Conservation (phyloP, 2,329 filamentous ascomycete species). For the Colletotrichum shisoi region DNA sequence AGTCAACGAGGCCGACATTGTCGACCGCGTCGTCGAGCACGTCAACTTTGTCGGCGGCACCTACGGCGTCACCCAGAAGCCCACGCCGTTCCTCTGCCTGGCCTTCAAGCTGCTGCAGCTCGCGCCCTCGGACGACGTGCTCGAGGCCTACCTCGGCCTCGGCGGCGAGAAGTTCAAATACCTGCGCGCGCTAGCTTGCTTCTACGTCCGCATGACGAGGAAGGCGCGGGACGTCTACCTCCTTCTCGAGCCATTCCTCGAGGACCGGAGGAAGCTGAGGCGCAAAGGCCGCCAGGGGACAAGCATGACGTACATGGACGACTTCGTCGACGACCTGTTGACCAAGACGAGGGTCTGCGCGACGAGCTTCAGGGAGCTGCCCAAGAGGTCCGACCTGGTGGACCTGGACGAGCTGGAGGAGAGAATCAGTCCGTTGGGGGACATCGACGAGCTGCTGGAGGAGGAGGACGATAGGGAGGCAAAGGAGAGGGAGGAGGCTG, state of each 20-base stretch:
- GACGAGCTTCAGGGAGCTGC: slow-evolving; percentile 92
- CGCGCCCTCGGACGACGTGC: slow-evolving; percentile 77
- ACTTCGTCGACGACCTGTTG: slow-evolving; percentile 91
- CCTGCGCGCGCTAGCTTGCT: slow-evolving; percentile 84
- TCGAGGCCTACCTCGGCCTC: slow-evolving; percentile 80
- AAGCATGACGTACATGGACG: slow-evolving; percentile 81
- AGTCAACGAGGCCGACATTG: slow-evolving; percentile 81
- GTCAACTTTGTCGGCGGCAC: slow-evolving; percentile 87
- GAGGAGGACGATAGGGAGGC: slow-evolving; percentile 55
- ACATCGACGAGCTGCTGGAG: slow-evolving; percentile 75
- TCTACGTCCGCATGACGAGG: slow-evolving; percentile 91
- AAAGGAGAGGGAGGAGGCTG: slow-evolving; percentile 43
- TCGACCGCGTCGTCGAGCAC: slow-evolving; percentile 86
- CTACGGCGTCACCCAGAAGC: slow-evolving; percentile 82
- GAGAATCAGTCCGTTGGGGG: slow-evolving; percentile 81
- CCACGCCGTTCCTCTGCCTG: slow-evolving; percentile 90
- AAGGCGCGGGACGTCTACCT: slow-evolving; percentile 81
- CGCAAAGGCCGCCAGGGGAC: slow-evolving; percentile 78
- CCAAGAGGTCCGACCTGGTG: slow-evolving; percentile 80
- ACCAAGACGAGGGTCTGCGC: slow-evolving; percentile 89
- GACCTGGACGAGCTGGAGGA: slow-evolving; percentile 89
- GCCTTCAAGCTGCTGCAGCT: slow-evolving; percentile 95
- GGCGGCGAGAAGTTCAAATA: slow-evolving; percentile 84
- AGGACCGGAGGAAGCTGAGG: slow-evolving; percentile 84
- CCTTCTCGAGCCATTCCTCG: slow-evolving; percentile 81